These are phyloP conservation scores for Leptographium flavum DNA, from an alignment of 2,329 filamentous ascomycete genomes.

Conservation along the genomic window DNA sequence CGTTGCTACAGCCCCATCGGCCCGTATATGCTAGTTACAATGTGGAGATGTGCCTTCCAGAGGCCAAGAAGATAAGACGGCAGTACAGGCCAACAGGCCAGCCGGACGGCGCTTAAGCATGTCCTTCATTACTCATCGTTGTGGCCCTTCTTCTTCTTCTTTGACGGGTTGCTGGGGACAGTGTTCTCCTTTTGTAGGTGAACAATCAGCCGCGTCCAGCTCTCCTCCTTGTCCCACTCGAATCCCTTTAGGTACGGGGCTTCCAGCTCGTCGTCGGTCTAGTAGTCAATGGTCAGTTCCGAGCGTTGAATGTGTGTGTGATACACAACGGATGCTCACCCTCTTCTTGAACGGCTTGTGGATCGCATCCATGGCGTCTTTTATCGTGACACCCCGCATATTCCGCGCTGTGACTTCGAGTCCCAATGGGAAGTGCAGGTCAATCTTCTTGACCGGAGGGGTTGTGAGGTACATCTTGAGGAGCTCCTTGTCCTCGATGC, in stretches of 20 bases:
- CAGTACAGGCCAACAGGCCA: not conserved
- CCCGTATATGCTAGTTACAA: not conserved
- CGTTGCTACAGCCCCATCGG: conserved; percentile 1
- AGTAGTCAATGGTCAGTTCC: not conserved
- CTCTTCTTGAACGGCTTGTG: conserved; percentile 96
- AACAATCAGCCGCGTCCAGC: conserved; percentile 75
- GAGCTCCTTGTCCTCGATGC: conserved; percentile 69
- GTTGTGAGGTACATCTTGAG: conserved; percentile 69
- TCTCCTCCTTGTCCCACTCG: conserved; percentile 91
- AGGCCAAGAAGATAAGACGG: not conserved
- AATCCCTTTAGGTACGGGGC: conserved; percentile 81
- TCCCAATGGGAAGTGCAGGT: conserved; percentile 80
- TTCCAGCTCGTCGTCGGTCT: conserved; percentile 88
- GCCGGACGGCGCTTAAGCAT: not conserved
- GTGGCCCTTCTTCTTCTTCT: conserved; percentile 48
- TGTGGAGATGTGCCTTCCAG: conserved; percentile 2
- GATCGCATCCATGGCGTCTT: conserved; percentile 90
- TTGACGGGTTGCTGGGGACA: conserved; percentile 12
- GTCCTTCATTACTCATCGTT: conserved; percentile 24
- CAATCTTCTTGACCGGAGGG: conserved; percentile 85
- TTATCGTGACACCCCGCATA: conserved; percentile 89
- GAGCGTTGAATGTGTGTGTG: not conserved
- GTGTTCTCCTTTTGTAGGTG: conserved; percentile 60
- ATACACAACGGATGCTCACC: conserved; percentile 35
- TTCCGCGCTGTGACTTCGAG: conserved; percentile 82